Conservation (phyloP, 2,329 filamentous ascomycete genomes). For the Pseudogymnoascus sp. region DNA sequence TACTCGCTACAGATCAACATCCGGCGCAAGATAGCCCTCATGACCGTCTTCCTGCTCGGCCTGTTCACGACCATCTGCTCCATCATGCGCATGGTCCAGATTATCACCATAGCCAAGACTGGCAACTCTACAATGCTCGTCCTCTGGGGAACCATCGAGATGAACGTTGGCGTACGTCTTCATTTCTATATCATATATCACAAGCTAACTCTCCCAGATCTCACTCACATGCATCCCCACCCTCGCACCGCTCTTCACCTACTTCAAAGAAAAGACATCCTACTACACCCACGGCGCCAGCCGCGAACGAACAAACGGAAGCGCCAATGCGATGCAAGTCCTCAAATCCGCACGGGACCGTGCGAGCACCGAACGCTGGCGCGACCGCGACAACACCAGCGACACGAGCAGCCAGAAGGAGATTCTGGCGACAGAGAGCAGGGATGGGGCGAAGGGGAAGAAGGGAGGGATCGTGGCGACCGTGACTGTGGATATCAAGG, state of each 20-base stretch:
- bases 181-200: background rate
- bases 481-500: conserved; percentile 1
- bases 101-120: conserved; percentile 42
- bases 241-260: conserved; percentile 13
- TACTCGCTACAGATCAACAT: conserved; percentile 28
- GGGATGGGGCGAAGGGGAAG: background rate
- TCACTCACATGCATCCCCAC: conserved; percentile 15
- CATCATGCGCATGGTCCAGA: conserved; percentile 43
- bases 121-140: conserved; percentile 49
- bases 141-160: conserved; percentile 49
- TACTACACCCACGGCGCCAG: conserved; percentile 6
- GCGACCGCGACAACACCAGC: conserved; percentile 8
- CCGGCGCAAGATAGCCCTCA: conserved; percentile 28
- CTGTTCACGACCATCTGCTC: conserved; percentile 49
- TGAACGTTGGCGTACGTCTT: conserved; percentile 45
- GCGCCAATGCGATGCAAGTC: background rate
- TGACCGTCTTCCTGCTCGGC: conserved; percentile 40
- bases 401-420: conserved; percentile 9
- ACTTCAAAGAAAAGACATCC: conserved; percentile 11
- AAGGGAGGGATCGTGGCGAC: background rate
- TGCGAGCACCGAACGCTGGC: background rate
- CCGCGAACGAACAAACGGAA: background rate
- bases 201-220: conserved; percentile 10
- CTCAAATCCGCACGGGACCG: background rate
- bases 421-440: background rate